A percentile compares a stretch with the other conserved stretches of the same genome.
These are phyloP conservation scores for Purpureocillium lavendulum DNA, from an alignment of 2,329 filamentous ascomycete species.

Conservation along the genomic window DNA sequence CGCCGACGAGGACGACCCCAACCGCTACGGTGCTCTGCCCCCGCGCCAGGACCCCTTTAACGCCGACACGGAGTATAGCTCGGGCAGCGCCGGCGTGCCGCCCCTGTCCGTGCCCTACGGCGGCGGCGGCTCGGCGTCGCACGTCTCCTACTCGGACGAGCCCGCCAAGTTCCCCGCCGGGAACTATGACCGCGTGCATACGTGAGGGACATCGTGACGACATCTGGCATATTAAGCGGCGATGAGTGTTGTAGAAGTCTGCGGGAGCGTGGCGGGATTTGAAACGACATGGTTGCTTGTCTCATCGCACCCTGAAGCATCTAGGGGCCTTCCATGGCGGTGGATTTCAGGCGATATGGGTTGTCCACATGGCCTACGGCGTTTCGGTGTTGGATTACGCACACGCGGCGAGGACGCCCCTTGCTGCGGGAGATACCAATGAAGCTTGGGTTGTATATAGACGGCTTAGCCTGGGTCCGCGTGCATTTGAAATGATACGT, in stretches of 20 bases:
- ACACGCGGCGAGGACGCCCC: background rate
- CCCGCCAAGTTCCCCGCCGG: slow-evolving; percentile 48
- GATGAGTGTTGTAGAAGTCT: slow-evolving; percentile 5
- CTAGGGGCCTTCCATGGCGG: background rate
- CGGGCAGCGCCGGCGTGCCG: slow-evolving; percentile 18
- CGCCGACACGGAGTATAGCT: slow-evolving; percentile 39
- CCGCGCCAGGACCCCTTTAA: slow-evolving; percentile 37
- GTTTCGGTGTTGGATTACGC: background rate
- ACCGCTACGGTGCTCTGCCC: slow-evolving; percentile 29
- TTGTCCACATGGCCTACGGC: slow-evolving; percentile 8
- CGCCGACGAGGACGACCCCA: slow-evolving; percentile 29
- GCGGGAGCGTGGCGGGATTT: too few species aligned
- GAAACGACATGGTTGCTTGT: too few species aligned
- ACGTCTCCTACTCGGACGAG: slow-evolving; percentile 36
- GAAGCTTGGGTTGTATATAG: slow-evolving; percentile 2
- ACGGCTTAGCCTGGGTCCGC: background rate
- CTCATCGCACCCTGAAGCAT: too few species aligned
- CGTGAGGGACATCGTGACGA: slow-evolving; percentile 11
- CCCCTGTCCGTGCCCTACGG: slow-evolving; percentile 16
- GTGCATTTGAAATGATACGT: background rate
- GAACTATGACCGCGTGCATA: slow-evolving; percentile 46
- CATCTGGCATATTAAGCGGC: slow-evolving; percentile 10
- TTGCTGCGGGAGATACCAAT: slow-evolving; percentile 3
- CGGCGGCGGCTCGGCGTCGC: slow-evolving; percentile 22
- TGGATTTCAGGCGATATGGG: slow-evolving; percentile 6